phyloP scores from a whole-genome alignment of 1,284 basidiomycete species.

The Sporisorium scitamineum region DNA sequence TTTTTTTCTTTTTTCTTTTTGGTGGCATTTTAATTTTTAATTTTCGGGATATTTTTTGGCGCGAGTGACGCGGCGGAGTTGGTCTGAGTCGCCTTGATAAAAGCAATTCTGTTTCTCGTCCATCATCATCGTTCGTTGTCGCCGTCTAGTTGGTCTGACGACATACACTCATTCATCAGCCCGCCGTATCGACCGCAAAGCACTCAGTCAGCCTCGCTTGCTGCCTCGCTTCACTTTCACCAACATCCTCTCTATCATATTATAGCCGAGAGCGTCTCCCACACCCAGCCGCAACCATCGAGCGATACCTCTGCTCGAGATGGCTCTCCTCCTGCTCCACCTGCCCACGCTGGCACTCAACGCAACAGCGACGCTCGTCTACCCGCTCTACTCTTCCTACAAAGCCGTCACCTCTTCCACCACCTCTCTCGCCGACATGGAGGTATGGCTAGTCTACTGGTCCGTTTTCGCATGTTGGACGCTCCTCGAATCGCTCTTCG shows the following conservation, averaged over 20 bases:
- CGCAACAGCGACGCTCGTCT: slow-evolving; percentile 49
- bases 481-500: slow-evolving; percentile 53
- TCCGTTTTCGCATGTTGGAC: slow-evolving; percentile 54
- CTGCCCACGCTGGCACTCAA: slow-evolving; percentile 56
- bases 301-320: slow-evolving; percentile 6
- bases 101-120: not conserved
- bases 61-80: not conserved
- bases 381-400: slow-evolving; percentile 63
- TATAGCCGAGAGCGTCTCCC: not conserved
- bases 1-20: too few species aligned
- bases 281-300: not conserved
- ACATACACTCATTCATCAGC: too few species aligned
- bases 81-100: not conserved
- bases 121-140: not conserved
- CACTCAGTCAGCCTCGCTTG: not conserved
- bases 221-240: not conserved
- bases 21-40: too few species aligned
- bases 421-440: slow-evolving; percentile 60
- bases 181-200: too few species aligned
- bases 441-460: slow-evolving; percentile 66
- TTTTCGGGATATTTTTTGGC: too few species aligned
- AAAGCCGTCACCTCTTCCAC: slow-evolving; percentile 52
- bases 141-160: not conserved
- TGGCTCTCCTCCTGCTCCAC: slow-evolving; percentile 54
- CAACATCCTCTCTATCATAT: too few species aligned